Base-by-base conservation (phyloP, 2,329 filamentous ascomycete genomes). In the Aspergillus latus region DNA sequence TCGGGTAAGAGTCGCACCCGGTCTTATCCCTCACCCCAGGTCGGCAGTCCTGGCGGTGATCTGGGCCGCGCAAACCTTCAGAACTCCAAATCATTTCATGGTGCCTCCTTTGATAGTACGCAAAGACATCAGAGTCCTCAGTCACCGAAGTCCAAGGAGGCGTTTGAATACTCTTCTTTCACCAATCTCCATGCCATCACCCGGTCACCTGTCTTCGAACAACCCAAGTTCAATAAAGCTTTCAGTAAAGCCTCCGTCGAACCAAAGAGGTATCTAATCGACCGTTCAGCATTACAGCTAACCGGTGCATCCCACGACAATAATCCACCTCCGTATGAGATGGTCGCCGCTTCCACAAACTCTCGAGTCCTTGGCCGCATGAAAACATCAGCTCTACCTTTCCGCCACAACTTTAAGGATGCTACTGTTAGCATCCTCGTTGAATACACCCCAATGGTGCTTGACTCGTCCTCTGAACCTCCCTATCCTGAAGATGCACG, bases 291-390 rank as follows among this genome's bases (percentile, higher is more conserved):
- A 30, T 57, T 77, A 13, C 69, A 76, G 54, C 65, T 77, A 30
- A 72, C 72, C 15, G 72, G 73, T 15, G 63, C 67, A 13, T 68
- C 70, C n/a, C 72, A 76, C 48, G 72, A 72, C 42, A 70, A 74
- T 43, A 73, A 64, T 26, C 74, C 74, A 8, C 75, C 75, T 0
- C 75, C 74, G 4, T 77, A 77, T 60, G 74, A 76, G 58, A 68
- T 70, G 55, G 67, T 77, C 26, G 73, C 74, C 21, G 74, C 72
- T 8, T 75, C 74, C 10, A 67, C 72, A 16, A 76, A 76, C 56
- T 76, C 75, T 15, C 71, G 75, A 13, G 70, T 72, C 1, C 67
- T 76, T 54, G 74, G 74, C 15, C 72, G 73, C 29, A 66, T 77
- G 49, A 71, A 70, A 26, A 67, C 72, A 7, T 72, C 72, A 1